Evolutionary conservation across 2,329 filamentous ascomycete genomes (phyloP), one percentile per base, ranked within the genome.

Genomic region (Aspergillus floridensis): DNA sequence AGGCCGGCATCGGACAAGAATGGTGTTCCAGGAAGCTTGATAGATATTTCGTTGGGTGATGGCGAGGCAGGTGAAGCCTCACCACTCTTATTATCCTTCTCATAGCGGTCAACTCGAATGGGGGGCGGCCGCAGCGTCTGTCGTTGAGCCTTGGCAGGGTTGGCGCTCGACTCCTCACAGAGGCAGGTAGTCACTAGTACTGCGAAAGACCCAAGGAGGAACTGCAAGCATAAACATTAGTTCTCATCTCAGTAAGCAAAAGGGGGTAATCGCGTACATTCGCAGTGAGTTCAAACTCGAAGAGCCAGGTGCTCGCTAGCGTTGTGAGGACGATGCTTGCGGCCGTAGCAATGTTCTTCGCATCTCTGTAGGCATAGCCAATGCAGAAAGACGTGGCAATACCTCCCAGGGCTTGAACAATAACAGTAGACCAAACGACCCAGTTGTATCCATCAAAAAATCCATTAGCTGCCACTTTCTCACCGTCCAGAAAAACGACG

Each of bases 401-500:
- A 24, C 93, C 95, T 32, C 93, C 93, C 38, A 88, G 77, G 0
- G 93, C 90, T 74, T 99, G 95, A 60, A 95, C 84, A 5, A 87
- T 72, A 66, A 98, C 90, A 4, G 92, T 90, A 5, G 86, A 82
- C 92, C 93, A 97, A 3, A 98, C 93, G 21, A 93, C 83, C 82
- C 86, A 89, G 73, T 96, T 97, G 77, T 98, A 99, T 2, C 95
- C 95, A 59, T 90, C 89, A 67, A 99, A 98, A 76, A 98, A 96
- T 12, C 95, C 95, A 63, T 91, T 87, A 74, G 89, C 86, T 26
- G 88, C 84, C 64, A 99, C 92, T 46, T 90, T 88, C 61, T 88
- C 86, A 26, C 93, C 95, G 66, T 99, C 95, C 64, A 92, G 90
- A 77, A 91, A 90, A 2, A 96, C 78, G 5, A 98, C 88, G 1